Evolutionary conservation across 202 grass and related monocot species (phyloP), one percentile per base, ranked within the genome.

Genomic region (Schoenoplectus tabernaemontani): DNA sequence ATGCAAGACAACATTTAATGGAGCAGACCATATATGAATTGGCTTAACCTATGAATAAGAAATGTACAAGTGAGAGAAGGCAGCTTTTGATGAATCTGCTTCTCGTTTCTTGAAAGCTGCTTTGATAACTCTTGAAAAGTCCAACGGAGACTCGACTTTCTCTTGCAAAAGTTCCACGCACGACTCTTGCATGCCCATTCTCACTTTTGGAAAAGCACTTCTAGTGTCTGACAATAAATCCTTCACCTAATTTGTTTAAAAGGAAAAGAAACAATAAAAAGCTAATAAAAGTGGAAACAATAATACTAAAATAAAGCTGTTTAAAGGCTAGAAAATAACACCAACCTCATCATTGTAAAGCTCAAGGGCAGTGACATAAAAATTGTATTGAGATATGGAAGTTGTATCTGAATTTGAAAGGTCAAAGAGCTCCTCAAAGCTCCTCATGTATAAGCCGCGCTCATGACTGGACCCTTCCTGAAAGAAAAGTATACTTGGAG

Each of bases 391-490:
- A 58, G 89, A 87, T 63, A 88, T 89, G 46, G 91, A 92, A 39
- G 91, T 95, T 77, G 86, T 89, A 82, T 98, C 95, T 74, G 84
- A 95, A 89, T 95, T 98, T 81, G 91, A 95, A 76, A 98, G 90
- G 84, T 98, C 95, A 85, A 98, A 98, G 17, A 98, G 79, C 77
- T 98, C 95, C 80, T 98, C 95, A 86, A 98, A 98, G 59, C 88
- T 83, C 48, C 91, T 86, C 51, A 92, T 84, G 85, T 95, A 98
- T 65, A 98, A 85, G 75, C 95, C 95, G 73, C 95, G 91, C 63
- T 98, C 91, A 53, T 95, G 95, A 84, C 78, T 95, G 67, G 95
- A 95, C 85, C 95, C 95, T 98, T 98, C 95, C 95, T 98, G 91
- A 69, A 88, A 83, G 83, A 17, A 70, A 75, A 24, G 66, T 32